phyloP scores from a whole-genome alignment of 148 eudicot genomes.

The Amaranthus palmeri region DNA sequence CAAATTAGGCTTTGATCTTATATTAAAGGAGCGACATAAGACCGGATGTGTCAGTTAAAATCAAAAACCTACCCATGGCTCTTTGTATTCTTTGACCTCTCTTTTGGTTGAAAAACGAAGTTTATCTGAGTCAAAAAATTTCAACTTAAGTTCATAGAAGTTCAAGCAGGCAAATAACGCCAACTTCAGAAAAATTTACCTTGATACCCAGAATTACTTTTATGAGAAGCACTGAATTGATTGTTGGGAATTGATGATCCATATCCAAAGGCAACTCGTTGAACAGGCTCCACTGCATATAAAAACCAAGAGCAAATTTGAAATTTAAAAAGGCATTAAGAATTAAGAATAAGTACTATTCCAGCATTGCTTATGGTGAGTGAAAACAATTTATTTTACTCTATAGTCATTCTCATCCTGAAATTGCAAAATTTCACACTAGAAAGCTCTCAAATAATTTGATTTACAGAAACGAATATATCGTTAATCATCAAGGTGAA shows the following conservation, averaged over 20 bases:
- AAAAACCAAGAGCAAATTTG: conserved; percentile 2
- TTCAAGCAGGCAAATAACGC: not conserved
- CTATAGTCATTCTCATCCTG: too few species aligned
- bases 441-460: too few species aligned
- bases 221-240: conserved; percentile 31
- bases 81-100: conserved; percentile 57
- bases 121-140: conserved; percentile 17
- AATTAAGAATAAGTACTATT: not conserved
- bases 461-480: too few species aligned
- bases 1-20: not conserved
- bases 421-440: too few species aligned
- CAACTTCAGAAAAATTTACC: conserved; percentile 19
- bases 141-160: not conserved
- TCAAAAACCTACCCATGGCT: conserved; percentile 74
- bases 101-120: conserved; percentile 15
- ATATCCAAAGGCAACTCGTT: conserved; percentile 55
- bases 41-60: not conserved
- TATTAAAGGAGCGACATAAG: not conserved
- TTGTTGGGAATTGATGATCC: conserved; percentile 35
- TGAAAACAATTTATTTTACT: too few species aligned
- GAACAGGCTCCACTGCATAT: conserved; percentile 34
- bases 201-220: conserved; percentile 22
- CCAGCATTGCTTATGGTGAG: not conserved
- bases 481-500: too few species aligned
- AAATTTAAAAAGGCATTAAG: not conserved